Evolutionary conservation across 306 rosid genomes (phyloP).

Genomic region (Quercus bicolor): DNA sequence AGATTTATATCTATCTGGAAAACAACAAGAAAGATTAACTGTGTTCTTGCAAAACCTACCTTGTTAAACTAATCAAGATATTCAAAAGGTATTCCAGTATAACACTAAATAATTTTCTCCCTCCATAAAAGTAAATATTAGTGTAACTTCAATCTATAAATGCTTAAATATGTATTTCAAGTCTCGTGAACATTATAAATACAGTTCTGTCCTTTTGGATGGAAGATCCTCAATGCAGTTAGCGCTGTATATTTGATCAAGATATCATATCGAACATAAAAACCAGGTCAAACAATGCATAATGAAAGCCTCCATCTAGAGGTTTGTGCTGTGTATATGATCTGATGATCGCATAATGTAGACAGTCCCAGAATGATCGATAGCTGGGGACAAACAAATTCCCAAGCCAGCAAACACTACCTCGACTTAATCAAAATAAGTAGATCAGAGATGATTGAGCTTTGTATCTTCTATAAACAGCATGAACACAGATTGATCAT

Average conservation of each 20-base stretch:
- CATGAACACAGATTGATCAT: background rate
- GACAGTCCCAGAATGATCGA: background rate
- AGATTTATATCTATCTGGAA: conserved; percentile 70
- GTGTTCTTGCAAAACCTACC: background rate
- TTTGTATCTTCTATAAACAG: background rate
- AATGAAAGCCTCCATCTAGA: background rate
- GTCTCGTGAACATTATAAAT: background rate
- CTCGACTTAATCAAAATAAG: background rate
- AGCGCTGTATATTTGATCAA: no score
- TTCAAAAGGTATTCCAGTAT: background rate
- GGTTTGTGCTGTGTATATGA: background rate
- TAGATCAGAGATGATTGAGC: background rate
- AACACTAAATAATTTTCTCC: background rate
- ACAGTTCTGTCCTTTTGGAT: no score
- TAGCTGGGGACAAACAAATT: background rate
- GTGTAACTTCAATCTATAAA: background rate
- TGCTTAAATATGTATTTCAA: background rate
- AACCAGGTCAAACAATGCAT: background rate
- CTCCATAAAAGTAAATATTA: background rate
- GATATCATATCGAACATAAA: background rate
- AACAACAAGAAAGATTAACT: conserved; percentile 3
- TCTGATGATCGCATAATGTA: background rate
- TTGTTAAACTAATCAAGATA: background rate
- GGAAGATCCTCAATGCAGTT: no score
- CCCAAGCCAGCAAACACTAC: background rate